Percentiles rank a stretch among this genome's conserved stretches.
phyloP scores from a whole-genome alignment of 805 yeast species.

The Teunomyces aglyptinius region DNA sequence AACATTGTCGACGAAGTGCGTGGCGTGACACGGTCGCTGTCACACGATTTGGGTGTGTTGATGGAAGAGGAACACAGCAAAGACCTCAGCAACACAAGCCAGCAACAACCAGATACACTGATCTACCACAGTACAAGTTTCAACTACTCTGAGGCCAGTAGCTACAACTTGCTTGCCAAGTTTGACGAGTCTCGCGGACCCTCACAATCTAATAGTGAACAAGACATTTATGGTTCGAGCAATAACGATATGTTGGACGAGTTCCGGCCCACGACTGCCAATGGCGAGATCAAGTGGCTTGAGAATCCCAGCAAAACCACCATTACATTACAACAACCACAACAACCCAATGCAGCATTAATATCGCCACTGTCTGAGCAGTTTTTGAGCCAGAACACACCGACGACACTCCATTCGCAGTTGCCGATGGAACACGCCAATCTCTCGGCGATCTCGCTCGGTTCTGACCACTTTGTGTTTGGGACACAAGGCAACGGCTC shows the following conservation, averaged over 20 bases:
- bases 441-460: conserved; percentile 21
- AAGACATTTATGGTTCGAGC: conserved; percentile 10
- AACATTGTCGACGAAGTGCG: conserved; percentile 34
- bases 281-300: conserved; percentile 34
- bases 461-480: conserved; percentile 11
- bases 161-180: conserved; percentile 18
- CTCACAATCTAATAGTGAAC: conserved; percentile 15
- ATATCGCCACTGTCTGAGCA: conserved; percentile 13
- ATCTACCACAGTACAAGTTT: conserved; percentile 12
- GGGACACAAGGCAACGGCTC: conserved; percentile 5
- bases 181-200: conserved; percentile 16
- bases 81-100: conserved; percentile 13
- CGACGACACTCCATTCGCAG: conserved; percentile 7
- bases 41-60: conserved; percentile 24
- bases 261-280: conserved; percentile 26
- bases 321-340: conserved; percentile 3
- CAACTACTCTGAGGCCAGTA: conserved; percentile 12
- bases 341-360: conserved; percentile 2
- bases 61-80: conserved; percentile 30
- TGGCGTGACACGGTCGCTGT: conserved; percentile 26
- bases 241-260: conserved; percentile 24
- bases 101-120: conserved; percentile 9
- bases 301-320: conserved; percentile 11
- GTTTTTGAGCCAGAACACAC: conserved; percentile 6
- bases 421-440: conserved; percentile 14